Evolutionary conservation across 2,329 filamentous ascomycete genomes (phyloP).

Genomic region (Gnomoniopsis sp.): DNA sequence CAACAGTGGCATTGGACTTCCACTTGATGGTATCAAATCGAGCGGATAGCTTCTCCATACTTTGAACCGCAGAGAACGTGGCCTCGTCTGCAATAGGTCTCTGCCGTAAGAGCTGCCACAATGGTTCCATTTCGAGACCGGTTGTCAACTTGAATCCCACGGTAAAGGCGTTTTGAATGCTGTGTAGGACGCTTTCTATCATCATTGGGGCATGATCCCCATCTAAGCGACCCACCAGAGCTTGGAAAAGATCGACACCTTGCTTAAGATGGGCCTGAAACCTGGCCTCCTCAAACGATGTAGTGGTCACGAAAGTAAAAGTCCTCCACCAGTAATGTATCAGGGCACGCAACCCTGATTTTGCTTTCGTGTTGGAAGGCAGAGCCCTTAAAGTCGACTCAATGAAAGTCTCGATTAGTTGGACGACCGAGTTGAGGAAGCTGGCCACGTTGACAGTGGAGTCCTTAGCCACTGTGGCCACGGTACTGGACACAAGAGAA

Average conservation of each 20-base stretch:
- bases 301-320: conserved; percentile 40
- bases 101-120: conserved; percentile 74
- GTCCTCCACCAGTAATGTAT: conserved; percentile 56
- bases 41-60: conserved; percentile 53
- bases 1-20: conserved; percentile 50
- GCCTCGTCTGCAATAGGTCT: conserved; percentile 45
- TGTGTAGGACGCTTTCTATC: conserved; percentile 35
- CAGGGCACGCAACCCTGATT: conserved; percentile 34
- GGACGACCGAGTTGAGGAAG: conserved; percentile 46
- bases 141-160: conserved; percentile 70
- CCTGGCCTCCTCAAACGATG: conserved; percentile 56
- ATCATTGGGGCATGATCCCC: conserved; percentile 33
- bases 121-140: conserved; percentile 73
- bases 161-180: conserved; percentile 56
- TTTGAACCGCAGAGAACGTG: conserved; percentile 42
- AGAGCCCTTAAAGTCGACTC: conserved; percentile 19
- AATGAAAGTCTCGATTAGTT: conserved; percentile 41
- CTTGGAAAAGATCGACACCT: conserved; percentile 41
- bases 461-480: conserved; percentile 57
- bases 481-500: conserved; percentile 51
- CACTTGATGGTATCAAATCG: conserved; percentile 61
- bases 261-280: conserved; percentile 62
- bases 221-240: conserved; percentile 25
- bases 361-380: conserved; percentile 28
- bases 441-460: conserved; percentile 52